Evolutionary conservation across 345 rosid genomes (phyloP).

Genomic region (Combretum micranthum): DNA sequence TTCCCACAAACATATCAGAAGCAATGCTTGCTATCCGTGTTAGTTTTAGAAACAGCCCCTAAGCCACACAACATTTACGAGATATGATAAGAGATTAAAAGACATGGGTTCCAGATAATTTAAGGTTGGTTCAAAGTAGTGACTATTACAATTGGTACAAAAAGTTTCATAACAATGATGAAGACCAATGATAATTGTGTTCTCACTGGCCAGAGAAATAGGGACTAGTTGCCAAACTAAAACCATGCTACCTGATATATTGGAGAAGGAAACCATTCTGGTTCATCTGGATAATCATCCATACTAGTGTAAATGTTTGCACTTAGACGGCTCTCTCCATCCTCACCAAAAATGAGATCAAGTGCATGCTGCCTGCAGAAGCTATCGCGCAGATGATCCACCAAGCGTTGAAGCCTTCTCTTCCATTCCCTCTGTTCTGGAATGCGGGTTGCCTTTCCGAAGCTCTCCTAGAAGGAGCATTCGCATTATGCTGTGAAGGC

Average conservation of each 20-base stretch:
- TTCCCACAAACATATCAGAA: conserved; percentile 69
- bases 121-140: too few relatives aligned
- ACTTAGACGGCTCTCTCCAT: conserved; percentile 66
- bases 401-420: conserved; percentile 65
- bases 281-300: conserved; percentile 62
- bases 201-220: too few relatives aligned
- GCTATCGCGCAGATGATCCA: conserved; percentile 79
- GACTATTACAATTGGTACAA: too few relatives aligned
- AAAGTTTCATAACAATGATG: too few relatives aligned
- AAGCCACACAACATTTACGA: conserved; percentile 1
- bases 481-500: conserved; percentile 26
- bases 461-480: conserved; percentile 45
- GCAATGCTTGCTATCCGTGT: conserved; percentile 53
- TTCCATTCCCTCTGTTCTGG: conserved; percentile 92
- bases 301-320: conserved; percentile 42
- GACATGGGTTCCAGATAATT: not conserved
- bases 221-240: too few relatives aligned
- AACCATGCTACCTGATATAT: conserved; percentile 45
- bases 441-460: conserved; percentile 55
- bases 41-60: conserved; percentile 69
- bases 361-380: conserved; percentile 91
- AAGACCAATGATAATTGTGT: too few relatives aligned
- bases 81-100: not conserved
- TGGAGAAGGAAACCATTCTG: conserved; percentile 84
- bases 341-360: conserved; percentile 78